Evolutionary conservation across 441 rosid species (phyloP), one percentile per base, ranked within the genome.

Genomic region (Populus hybrid): DNA sequence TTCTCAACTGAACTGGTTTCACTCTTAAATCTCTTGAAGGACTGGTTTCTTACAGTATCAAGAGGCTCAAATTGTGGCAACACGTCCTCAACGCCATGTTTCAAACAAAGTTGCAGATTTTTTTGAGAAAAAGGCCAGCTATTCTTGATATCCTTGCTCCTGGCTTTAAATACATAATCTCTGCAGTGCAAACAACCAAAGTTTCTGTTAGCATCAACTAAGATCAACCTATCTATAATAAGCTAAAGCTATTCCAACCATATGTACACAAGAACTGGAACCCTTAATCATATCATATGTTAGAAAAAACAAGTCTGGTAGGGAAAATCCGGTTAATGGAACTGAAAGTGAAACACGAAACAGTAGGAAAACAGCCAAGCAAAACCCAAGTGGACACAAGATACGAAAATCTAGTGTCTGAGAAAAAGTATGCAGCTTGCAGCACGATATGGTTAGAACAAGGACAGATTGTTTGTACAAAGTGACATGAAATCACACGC

Each of bases 111-210:
- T 59, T 91, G 91, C 83, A 96, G 86, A 75, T 83, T 94, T 77
- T 88, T 86, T 73, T 38, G 28, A 28, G 99, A 96, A 80, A 96
- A 94, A 19, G 99, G 99, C 99, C 99, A 96, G 73, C 85, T 96
- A 79, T 85, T 86, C 84, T 88, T 83, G 88, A 92, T 88, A 84
- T 91, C 93, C 75, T 88, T 91, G 86, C 87, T 88, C 82, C 99
- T 80, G 76, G 91, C 81, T 67, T 83, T 76, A 68, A 82, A 88
- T 77, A 94, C 98, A 94, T 92, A 96, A 88, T 92, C 93, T 87
- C 99, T 96, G 89, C 94, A 88, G 69, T 38, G 80, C 23, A 81
- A 28, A 28, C 30, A 69, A 35, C 11, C 40, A 65, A 63, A n/a
- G 72, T 74, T 65, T 74, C 38, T 57, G 63, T 14, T 12, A 36